These are phyloP conservation scores for Monosporascus sp. DNA, from an alignment of 2,329 filamentous ascomycete species.

Conservation along the genomic window DNA sequence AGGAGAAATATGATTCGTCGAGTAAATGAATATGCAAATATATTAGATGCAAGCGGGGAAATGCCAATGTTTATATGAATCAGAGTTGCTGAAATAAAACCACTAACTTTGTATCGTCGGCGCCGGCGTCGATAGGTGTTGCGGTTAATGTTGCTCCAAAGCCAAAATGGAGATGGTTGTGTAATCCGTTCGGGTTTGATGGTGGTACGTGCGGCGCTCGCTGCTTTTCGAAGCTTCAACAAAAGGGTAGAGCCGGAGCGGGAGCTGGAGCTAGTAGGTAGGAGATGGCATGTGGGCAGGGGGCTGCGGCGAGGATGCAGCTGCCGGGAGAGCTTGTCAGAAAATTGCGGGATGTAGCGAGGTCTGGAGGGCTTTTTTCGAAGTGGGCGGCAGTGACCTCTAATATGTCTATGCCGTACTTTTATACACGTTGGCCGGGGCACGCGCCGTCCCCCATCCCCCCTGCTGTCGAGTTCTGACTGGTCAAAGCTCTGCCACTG, in stretches of 20 bases:
- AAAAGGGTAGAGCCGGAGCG: too few species aligned
- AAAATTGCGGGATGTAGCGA: slow-evolving; percentile 8
- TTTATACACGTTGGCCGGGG: slow-evolving; percentile 7
- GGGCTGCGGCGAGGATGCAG: background rate
- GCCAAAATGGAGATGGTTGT: background rate
- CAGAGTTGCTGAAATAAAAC: background rate
- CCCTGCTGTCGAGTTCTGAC: background rate
- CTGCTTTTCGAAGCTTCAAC: background rate
- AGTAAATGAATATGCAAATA: background rate
- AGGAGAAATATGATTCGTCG: background rate
- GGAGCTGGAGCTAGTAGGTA: too few species aligned
- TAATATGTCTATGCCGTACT: slow-evolving; percentile 11
- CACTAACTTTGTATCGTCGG: background rate
- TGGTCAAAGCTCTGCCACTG: slow-evolving; percentile 1
- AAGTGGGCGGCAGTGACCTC: slow-evolving; percentile 13
- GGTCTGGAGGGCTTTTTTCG: slow-evolving; percentile 12
- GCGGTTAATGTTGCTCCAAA: background rate
- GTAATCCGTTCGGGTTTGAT: background rate
- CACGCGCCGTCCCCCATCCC: background rate
- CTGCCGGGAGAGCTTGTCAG: slow-evolving; percentile 3
- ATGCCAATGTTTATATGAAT: too few species aligned
- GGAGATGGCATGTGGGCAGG: too few species aligned
- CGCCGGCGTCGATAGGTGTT: background rate
- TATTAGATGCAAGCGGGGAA: too few species aligned
- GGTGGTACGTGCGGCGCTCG: background rate